These are phyloP conservation scores for Umbelopsis sp. DNA, from an alignment of 192 early-diverging fungal genomes.

Conservation along the genomic window DNA sequence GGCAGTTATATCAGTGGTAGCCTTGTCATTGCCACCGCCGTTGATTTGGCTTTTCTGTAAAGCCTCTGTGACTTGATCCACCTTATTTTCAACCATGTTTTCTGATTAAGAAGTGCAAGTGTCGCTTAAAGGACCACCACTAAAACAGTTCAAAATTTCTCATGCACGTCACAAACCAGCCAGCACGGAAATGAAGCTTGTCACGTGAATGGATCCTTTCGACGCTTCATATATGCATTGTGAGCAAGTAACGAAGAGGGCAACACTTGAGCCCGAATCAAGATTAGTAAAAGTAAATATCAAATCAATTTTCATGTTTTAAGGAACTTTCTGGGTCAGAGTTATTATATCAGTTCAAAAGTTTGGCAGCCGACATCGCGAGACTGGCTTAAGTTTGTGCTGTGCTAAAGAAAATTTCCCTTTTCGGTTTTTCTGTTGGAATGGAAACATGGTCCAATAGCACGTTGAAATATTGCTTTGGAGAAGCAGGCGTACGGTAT, in stretches of 20 bases:
- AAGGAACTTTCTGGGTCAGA: background rate
- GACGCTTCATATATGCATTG: too few relatives aligned
- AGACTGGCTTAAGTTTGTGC: too few relatives aligned
- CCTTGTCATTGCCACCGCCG: constrained; percentile 2
- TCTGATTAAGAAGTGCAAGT: background rate
- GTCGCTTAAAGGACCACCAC: too few relatives aligned
- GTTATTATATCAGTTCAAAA: too few relatives aligned
- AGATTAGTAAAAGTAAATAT: too few relatives aligned
- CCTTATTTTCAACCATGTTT: background rate
- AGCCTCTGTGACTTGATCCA: background rate
- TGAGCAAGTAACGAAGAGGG: too few relatives aligned
- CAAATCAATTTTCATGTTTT: background rate
- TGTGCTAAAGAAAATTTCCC: too few relatives aligned
- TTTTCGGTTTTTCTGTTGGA: background rate
- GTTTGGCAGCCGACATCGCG: background rate
- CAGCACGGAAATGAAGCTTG: too few relatives aligned
- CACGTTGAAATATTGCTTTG: constrained; percentile 8
- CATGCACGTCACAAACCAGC: too few relatives aligned
- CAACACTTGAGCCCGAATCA: too few relatives aligned
- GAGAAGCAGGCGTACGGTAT: constrained; percentile 31
- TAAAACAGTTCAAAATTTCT: too few relatives aligned
- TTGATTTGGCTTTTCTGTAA: background rate
- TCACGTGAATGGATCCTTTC: too few relatives aligned
- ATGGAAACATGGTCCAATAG: background rate
- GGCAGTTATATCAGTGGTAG: background rate